These are phyloP conservation scores for Clarireedia paspali DNA, from an alignment of 2,329 filamentous ascomycete species.

Conservation along the genomic window DNA sequence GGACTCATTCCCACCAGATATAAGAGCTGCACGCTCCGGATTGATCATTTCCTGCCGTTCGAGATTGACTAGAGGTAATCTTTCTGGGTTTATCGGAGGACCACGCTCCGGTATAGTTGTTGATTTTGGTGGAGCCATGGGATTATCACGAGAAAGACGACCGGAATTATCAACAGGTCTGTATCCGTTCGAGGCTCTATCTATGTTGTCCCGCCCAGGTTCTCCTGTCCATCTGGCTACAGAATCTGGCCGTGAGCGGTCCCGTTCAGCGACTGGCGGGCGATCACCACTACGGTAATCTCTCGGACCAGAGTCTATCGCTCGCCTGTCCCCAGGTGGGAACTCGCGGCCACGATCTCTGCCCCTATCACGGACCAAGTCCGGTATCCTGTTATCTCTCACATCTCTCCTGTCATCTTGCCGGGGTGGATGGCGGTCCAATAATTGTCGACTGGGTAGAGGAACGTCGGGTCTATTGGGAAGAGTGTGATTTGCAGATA, in stretches of 20 bases:
- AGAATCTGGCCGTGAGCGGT: conserved; percentile 23
- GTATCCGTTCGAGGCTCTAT: conserved; percentile 18
- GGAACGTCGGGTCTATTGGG: conserved; percentile 29
- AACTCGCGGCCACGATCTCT: conserved; percentile 27
- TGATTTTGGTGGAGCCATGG: conserved; percentile 25
- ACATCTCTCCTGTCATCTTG: conserved; percentile 27
- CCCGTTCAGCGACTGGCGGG: conserved; percentile 17
- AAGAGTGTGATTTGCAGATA: conserved; percentile 18
- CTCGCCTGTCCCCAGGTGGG: conserved; percentile 22
- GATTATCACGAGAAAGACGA: conserved; percentile 25
- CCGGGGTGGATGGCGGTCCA: conserved; percentile 25
- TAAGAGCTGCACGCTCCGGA: conserved; percentile 28
- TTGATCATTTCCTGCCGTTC: conserved; percentile 29
- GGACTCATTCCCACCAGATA: conserved; percentile 22
- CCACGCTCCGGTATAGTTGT: conserved; percentile 19
- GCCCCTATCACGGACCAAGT: conserved; percentile 22
- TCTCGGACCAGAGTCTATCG: conserved; percentile 18
- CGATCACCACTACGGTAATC: conserved; percentile 25
- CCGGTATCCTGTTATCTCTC: conserved; percentile 18
- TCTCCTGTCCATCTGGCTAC: conserved; percentile 26
- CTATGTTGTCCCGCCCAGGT: conserved; percentile 22
- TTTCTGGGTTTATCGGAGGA: conserved; percentile 17
- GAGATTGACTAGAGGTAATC: conserved; percentile 19
- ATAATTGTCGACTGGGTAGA: conserved; percentile 23
- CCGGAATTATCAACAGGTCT: conserved; percentile 21